Evolutionary conservation across 139 green algal genomes (phyloP).

Genomic region (Cymbomonas tetramitiformis): DNA sequence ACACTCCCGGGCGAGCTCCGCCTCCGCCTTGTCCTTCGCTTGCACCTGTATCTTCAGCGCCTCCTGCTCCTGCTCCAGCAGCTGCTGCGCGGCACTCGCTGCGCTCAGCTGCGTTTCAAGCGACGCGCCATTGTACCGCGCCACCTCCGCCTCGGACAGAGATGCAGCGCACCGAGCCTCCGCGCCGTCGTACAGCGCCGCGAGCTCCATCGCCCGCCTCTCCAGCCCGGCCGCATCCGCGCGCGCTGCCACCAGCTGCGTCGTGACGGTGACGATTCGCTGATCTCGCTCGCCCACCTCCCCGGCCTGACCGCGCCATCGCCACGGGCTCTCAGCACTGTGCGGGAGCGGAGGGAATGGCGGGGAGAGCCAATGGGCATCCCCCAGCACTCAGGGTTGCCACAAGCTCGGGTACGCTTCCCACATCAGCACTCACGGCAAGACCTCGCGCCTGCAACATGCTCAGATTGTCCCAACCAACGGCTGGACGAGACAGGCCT

Average conservation of each 20-base stretch:
- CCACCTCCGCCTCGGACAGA: slow-evolving; percentile 9
- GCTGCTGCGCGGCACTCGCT: background rate
- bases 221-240: slow-evolving; percentile 25
- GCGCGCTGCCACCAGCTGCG: slow-evolving; percentile 36
- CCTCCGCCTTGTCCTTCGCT: background rate
- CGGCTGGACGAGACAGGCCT: no score
- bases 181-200: background rate
- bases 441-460: no score
- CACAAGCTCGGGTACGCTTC: no score
- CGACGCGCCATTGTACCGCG: background rate
- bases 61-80: background rate
- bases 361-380: no score
- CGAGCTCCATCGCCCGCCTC: slow-evolving; percentile 21
- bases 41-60: background rate
- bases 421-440: no score
- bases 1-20: background rate
- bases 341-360: no score
- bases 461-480: no score
- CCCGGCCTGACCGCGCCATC: no score
- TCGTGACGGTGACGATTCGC: slow-evolving; percentile 42
- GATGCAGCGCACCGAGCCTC: background rate
- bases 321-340: no score
- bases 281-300: slow-evolving; percentile 28
- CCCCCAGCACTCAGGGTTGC: no score
- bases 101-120: no score